Evolutionary conservation across 2,329 filamentous ascomycete genomes (phyloP).

Genomic region (Pseudodiploospora longispora): DNA sequence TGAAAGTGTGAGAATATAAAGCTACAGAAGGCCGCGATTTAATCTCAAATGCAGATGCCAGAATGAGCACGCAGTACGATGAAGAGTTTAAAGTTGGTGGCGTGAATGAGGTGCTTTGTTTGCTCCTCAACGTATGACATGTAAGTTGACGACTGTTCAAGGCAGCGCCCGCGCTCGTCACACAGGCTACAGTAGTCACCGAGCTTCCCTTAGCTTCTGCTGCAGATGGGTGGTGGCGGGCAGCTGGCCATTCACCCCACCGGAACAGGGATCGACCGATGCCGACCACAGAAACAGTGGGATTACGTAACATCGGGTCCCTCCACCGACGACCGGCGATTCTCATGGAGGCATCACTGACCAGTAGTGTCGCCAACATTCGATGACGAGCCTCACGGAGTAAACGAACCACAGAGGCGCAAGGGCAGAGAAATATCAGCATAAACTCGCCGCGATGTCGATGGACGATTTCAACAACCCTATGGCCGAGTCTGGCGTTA

Average conservation of each 20-base stretch:
- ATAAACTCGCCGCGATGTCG: slow-evolving; percentile 35
- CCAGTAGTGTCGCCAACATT: not conserved
- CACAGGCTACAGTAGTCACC: slow-evolving; percentile 2
- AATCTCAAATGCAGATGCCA: no score
- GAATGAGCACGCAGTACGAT: no score
- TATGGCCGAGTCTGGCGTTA: slow-evolving; percentile 65
- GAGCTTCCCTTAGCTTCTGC: slow-evolving; percentile 5
- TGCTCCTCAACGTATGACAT: not conserved
- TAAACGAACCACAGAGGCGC: not conserved
- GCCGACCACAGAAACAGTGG: slow-evolving; percentile 6
- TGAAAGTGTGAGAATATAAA: not conserved
- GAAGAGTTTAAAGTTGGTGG: no score
- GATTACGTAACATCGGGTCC: slow-evolving; percentile 5
- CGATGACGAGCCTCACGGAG: not conserved
- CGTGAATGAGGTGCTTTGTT: not conserved
- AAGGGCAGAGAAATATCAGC: not conserved
- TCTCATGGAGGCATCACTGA: not conserved
- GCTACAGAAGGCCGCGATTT: no score
- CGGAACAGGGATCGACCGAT: slow-evolving; percentile 23
- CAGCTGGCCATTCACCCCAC: slow-evolving; percentile 14
- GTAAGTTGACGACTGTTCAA: slow-evolving; percentile 1
- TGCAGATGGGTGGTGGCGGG: not conserved
- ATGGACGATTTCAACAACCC: slow-evolving; percentile 43
- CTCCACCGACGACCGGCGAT: slow-evolving; percentile 1
- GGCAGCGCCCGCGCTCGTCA: slow-evolving; percentile 12